phyloP scores from a whole-genome alignment of 805 yeast species.

The Nakazawaea wickerhamii region DNA sequence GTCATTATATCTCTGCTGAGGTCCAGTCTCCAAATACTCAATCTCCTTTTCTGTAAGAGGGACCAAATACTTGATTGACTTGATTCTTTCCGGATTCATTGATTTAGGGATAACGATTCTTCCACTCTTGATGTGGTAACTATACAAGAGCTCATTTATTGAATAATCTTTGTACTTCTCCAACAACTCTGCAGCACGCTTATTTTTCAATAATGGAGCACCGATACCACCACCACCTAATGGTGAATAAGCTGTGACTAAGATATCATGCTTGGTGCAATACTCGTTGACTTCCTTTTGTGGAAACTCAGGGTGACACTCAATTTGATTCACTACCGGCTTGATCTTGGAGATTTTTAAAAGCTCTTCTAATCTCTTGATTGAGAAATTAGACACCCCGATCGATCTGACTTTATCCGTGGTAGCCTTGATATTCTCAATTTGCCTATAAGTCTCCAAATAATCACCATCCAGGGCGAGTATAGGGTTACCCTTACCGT shows the following conservation, averaged over 20 bases:
- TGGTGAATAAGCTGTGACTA: conserved; percentile 37
- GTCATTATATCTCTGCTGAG: conserved; percentile 9
- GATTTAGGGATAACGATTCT: conserved; percentile 67
- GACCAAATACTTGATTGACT: conserved; percentile 29
- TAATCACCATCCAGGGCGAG: conserved; percentile 28
- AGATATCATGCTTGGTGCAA: conserved; percentile 25
- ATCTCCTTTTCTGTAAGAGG: conserved; percentile 34
- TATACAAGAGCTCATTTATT: conserved; percentile 52
- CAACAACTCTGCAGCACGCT: conserved; percentile 36
- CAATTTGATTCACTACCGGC: conserved; percentile 42
- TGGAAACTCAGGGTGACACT: conserved; percentile 37
- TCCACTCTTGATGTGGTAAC: conserved; percentile 61
- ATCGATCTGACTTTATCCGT: conserved; percentile 35
- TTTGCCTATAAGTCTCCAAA: conserved; percentile 29
- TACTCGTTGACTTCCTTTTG: conserved; percentile 28
- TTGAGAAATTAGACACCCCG: conserved; percentile 40
- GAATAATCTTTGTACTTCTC: conserved; percentile 46
- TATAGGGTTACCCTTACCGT: conserved; percentile 22
- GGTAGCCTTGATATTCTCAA: conserved; percentile 28
- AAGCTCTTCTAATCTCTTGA: conserved; percentile 27
- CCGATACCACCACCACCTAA: conserved; percentile 34
- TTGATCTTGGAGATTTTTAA: conserved; percentile 28
- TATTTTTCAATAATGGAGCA: conserved; percentile 33
- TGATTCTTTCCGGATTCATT: conserved; percentile 58
- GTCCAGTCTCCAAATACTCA: conserved; percentile 8